These are phyloP conservation scores for Pholiota microspora DNA, from an alignment of 768 basidiomycete species.

Conservation along the genomic window DNA sequence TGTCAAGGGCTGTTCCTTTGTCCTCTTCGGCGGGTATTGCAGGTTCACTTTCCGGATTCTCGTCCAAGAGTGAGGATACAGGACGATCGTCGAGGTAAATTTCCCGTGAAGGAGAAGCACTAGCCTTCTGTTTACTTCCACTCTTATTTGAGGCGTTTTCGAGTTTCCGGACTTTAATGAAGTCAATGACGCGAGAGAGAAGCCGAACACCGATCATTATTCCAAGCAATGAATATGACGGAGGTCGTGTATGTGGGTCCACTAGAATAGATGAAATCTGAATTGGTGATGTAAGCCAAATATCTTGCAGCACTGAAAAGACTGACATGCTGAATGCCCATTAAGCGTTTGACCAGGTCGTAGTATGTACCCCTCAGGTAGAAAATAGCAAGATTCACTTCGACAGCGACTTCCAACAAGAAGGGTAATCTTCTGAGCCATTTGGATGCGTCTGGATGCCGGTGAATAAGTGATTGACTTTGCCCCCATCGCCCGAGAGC, in stretches of 20 bases:
- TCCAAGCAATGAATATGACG: constrained; percentile 86
- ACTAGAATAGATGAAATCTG: constrained; percentile 75
- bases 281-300: not conserved
- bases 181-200: constrained; percentile 54
- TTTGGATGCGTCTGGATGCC: constrained; percentile 31
- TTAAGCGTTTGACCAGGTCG: constrained; percentile 61
- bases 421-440: constrained; percentile 43
- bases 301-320: not conserved
- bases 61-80: constrained; percentile 54
- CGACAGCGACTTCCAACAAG: constrained; percentile 53
- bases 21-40: constrained; percentile 68
- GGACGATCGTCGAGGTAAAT: constrained; percentile 59
- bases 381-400: constrained; percentile 79
- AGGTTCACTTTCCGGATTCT: constrained; percentile 51
- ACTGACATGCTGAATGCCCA: constrained; percentile 68
- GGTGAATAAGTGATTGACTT: constrained; percentile 33
- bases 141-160: constrained; percentile 9
- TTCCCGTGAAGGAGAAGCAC: constrained; percentile 26
- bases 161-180: constrained; percentile 33
- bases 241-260: constrained; percentile 70
- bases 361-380: constrained; percentile 83
- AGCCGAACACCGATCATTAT: constrained; percentile 67
- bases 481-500: constrained; percentile 48
- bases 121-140: constrained; percentile 27
- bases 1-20: constrained; percentile 61